Evolutionary conservation across 176 grass and related monocot genomes (phyloP).

Genomic region (Cymbopogon citratus): DNA sequence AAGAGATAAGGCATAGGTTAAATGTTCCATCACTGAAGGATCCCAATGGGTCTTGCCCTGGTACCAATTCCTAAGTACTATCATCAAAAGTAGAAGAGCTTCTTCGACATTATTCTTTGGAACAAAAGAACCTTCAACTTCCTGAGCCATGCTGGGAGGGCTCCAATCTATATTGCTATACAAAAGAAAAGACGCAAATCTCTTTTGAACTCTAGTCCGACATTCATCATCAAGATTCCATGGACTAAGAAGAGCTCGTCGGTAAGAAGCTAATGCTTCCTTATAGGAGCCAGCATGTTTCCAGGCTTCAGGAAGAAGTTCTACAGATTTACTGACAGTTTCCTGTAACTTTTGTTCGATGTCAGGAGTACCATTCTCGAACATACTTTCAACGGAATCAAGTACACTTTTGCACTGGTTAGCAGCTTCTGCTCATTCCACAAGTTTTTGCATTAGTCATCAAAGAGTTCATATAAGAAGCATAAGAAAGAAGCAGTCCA

Average conservation of each 20-base stretch:
- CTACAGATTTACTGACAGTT: slow-evolving; percentile 75
- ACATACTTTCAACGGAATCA: slow-evolving; percentile 87
- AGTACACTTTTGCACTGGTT: slow-evolving; percentile 75
- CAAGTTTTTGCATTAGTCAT: not conserved
- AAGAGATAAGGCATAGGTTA: slow-evolving; percentile 63
- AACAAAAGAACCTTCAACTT: slow-evolving; percentile 64
- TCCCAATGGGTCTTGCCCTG: slow-evolving; percentile 79
- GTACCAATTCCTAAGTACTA: slow-evolving; percentile 71
- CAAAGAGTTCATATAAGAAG: not conserved
- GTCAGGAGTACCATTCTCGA: slow-evolving; percentile 49
- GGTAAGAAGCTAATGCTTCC: slow-evolving; percentile 68
- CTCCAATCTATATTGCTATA: slow-evolving; percentile 57
- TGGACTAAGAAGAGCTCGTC: slow-evolving; percentile 64
- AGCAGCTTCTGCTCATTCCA: slow-evolving; percentile 64
- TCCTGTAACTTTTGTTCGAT: slow-evolving; percentile 86
- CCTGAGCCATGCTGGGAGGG: slow-evolving; percentile 46
- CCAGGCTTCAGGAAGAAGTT: slow-evolving; percentile 88
- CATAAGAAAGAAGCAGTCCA: not conserved
- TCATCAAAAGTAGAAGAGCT: slow-evolving; percentile 69
- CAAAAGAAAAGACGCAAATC: slow-evolving; percentile 63
- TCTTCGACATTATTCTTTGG: slow-evolving; percentile 87
- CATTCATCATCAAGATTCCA: slow-evolving; percentile 93
- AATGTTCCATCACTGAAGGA: slow-evolving; percentile 75
- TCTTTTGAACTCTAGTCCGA: slow-evolving; percentile 72
- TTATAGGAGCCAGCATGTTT: slow-evolving; percentile 61